Evolutionary conservation across 768 basidiomycete species (phyloP).

Genomic region (Tremella fuciformis): DNA sequence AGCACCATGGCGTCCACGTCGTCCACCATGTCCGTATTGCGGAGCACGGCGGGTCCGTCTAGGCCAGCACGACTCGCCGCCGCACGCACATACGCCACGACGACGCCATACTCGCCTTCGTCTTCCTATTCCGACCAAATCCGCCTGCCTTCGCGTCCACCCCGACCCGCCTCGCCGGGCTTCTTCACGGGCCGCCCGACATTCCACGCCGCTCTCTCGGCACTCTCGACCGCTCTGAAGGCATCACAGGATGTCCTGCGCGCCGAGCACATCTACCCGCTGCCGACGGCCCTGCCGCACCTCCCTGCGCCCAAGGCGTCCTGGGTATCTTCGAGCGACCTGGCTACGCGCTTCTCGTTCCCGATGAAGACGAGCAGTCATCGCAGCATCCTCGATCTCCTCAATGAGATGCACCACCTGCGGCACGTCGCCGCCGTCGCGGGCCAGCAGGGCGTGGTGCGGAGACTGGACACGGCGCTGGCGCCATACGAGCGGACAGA

Average conservation of each 20-base stretch:
- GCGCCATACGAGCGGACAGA: conserved; percentile 22
- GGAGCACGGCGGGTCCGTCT: too few species aligned
- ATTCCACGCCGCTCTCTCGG: conserved; percentile 69
- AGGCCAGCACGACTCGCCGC: too few species aligned
- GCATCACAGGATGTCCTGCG: conserved; percentile 63
- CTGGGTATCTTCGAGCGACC: conserved; percentile 67
- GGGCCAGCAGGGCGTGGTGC: conserved; percentile 28
- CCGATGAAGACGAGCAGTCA: conserved; percentile 69
- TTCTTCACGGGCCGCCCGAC: conserved; percentile 78
- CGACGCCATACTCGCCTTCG: too few species aligned
- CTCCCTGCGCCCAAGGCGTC: conserved; percentile 62
- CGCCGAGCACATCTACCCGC: conserved; percentile 67
- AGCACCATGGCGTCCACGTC: too few species aligned
- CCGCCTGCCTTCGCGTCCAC: conserved; percentile 23
- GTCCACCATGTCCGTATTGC: too few species aligned
- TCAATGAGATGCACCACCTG: conserved; percentile 43
- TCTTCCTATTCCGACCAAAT: neutral
- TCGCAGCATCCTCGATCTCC: conserved; percentile 57
- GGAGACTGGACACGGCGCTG: conserved; percentile 23
- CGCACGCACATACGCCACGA: too few species aligned
- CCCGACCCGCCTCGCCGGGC: conserved; percentile 59
- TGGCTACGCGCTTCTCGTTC: conserved; percentile 61
- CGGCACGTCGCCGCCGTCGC: conserved; percentile 36
- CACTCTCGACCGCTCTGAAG: conserved; percentile 65
- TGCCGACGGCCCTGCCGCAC: conserved; percentile 66